Evolutionary conservation across 768 basidiomycete genomes (phyloP), one percentile per base, ranked within the genome.

Genomic region (Gautieria morchelliformis): DNA sequence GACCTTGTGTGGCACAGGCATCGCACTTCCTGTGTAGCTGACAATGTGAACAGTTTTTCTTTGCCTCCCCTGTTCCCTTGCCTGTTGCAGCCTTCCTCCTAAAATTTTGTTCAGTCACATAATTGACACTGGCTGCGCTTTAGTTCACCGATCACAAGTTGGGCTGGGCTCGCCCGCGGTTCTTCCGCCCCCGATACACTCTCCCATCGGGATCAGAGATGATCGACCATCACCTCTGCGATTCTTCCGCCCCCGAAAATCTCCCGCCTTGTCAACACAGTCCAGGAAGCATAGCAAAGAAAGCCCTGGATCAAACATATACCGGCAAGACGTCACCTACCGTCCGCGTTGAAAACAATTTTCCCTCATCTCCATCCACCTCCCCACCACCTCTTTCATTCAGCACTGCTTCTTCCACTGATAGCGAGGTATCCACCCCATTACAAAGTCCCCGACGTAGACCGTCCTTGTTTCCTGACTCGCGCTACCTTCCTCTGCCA

Each of bases 241-340:
- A 45, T 55, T 55, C 53, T 55, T 55, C 53, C 53, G 53, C 46
- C 41, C 19, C 41, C 48, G 51, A 52, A 49, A 30, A 47, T 32
- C 44, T n/a, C 22, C 53, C 53, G 30, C 24, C 39, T 14, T 15
- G 30, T 11, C 11, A 19, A 47, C 14, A 44, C 35, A 17, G 22
- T 40, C 15, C 52, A 30, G 9, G 44, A 47, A 17, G 37, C 27
- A 24, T 44, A 42, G 17, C 55, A 49, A n/a, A 32, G 19, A n/a
- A 24, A 19, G 11, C 52, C n/a, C 52, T 37, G 37, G 20, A 53
- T n/a, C 37, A 37, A 19, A 19, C 24, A n/a, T 35, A 27, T 1
- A 37, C 4, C n/a, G 12, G 35, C n/a, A 53, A 15, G 19, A 53
- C 41, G 4, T 20, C 39, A 3, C 19, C 41, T 44, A 37, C 15